Conservation (phyloP, 2,329 filamentous ascomycete genomes). For the Botryotinia narcissicola region DNA sequence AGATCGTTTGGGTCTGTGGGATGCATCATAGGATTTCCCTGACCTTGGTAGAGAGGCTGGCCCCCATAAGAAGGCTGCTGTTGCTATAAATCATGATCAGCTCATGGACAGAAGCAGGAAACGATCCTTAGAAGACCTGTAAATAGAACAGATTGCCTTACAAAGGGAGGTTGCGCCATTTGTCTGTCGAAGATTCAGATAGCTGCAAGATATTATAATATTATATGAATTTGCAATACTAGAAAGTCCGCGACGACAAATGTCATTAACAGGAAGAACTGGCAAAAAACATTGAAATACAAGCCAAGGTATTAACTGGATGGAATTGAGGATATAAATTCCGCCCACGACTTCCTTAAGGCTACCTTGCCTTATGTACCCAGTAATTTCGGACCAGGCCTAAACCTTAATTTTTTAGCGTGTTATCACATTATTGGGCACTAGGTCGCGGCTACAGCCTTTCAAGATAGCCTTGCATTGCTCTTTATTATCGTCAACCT, state of each 20-base stretch:
- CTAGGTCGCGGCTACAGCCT: conserved; percentile 18
- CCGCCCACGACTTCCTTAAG: conserved; percentile 10
- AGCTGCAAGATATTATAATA: conserved; percentile 12
- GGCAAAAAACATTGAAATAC: conserved; percentile 4
- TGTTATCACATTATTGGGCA: conserved; percentile 1
- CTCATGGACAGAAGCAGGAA: neutral
- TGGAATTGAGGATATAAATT: conserved; percentile 18
- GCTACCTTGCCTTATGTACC: conserved; percentile 21
- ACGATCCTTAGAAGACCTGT: neutral
- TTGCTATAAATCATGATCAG: conserved; percentile 13
- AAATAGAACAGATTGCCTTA: conserved; percentile 21
- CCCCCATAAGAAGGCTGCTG: conserved; percentile 16
- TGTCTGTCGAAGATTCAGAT: conserved; percentile 16
- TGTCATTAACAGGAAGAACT: conserved; percentile 6
- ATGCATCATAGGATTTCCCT: conserved; percentile 1
- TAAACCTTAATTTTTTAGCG: conserved; percentile 19
- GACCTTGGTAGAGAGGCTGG: conserved; percentile 10
- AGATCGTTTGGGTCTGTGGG: conserved; percentile 18
- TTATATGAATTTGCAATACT: conserved; percentile 3
- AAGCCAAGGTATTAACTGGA: neutral
- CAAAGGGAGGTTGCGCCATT: conserved; percentile 21
- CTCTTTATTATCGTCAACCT: neutral
- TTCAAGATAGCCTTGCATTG: conserved; percentile 8
- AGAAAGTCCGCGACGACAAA: neutral
- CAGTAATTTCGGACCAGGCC: conserved; percentile 5